Evolutionary conservation across 495 filamentous ascomycete genomes (phyloP).

Genomic region (Daldinia grandis): DNA sequence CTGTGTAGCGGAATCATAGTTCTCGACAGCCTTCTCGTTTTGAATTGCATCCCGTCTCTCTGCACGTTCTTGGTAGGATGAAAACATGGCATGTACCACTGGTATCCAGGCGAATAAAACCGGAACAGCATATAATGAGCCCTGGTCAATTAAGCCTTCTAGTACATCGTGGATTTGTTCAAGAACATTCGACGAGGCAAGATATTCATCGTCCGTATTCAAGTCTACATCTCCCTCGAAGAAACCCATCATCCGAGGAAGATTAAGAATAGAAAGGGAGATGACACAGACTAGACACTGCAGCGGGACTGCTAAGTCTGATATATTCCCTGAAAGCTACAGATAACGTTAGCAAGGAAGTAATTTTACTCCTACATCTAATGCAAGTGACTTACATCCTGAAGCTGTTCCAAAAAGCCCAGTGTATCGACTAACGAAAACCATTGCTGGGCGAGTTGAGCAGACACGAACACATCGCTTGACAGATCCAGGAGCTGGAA

Average conservation of each 20-base stretch:
- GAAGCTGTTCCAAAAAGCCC: constrained; percentile 68
- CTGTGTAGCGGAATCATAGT: constrained; percentile 55
- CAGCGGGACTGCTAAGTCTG: constrained; percentile 67
- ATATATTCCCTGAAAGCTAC: constrained; percentile 46
- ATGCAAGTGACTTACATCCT: constrained; percentile 57
- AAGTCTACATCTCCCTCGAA: constrained; percentile 53
- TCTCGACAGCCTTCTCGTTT: constrained; percentile 67
- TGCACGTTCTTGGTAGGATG: constrained; percentile 64
- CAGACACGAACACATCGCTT: constrained; percentile 62
- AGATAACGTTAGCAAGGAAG: constrained; percentile 43
- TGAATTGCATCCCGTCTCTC: constrained; percentile 69
- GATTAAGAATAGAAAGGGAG: constrained; percentile 77
- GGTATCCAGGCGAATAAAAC: constrained; percentile 80
- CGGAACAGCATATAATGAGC: constrained; percentile 62
- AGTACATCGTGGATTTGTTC: constrained; percentile 71
- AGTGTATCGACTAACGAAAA: constrained; percentile 72
- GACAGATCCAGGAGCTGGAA: constrained; percentile 72
- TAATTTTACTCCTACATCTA: neutral
- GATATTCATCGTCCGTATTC: constrained; percentile 61
- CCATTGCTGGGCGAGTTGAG: constrained; percentile 71
- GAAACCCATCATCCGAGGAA: constrained; percentile 59
- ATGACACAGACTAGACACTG: constrained; percentile 74
- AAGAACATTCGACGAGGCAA: constrained; percentile 68
- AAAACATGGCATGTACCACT: constrained; percentile 72
- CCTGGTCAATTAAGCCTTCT: constrained; percentile 56